These are phyloP conservation scores for Capsicum pubescens DNA, from an alignment of 257 asterid genomes.

Conservation along the genomic window DNA sequence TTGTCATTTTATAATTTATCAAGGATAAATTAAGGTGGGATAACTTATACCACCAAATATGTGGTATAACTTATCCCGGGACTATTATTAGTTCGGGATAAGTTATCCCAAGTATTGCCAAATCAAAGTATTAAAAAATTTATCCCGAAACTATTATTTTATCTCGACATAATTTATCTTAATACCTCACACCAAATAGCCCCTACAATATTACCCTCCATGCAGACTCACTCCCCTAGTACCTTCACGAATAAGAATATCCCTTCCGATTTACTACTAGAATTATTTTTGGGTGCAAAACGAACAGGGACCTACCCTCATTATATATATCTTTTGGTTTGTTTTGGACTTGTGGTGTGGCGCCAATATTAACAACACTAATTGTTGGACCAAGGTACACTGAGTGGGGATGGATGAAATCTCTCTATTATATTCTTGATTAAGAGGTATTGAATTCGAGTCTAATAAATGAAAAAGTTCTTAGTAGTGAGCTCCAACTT, in stretches of 20 bases:
- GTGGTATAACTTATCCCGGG: no score
- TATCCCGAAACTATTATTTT: no score
- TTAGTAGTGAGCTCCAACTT: neutral
- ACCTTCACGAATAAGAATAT: slow-evolving; percentile 11
- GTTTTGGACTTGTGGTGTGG: neutral
- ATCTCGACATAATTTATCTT: no score
- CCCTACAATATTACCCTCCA: neutral
- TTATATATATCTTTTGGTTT: neutral
- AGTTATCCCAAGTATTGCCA: no score
- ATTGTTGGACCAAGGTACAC: no score
- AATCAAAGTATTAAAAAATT: no score
- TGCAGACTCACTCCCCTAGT: neutral
- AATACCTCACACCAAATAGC: no score
- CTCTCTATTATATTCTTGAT: accelerated
- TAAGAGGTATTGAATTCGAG: neutral
- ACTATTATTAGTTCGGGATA: no score
- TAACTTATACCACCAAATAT: no score
- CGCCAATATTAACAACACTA: neutral
- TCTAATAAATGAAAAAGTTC: neutral
- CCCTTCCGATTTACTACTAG: neutral
- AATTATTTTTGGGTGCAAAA: neutral
- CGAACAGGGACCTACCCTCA: neutral
- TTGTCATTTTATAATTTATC: no score
- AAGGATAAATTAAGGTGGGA: no score
- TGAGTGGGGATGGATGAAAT: neutral